Base-by-base conservation (phyloP, 352 stramenopile species). In the Pythium plurisporium region DNA sequence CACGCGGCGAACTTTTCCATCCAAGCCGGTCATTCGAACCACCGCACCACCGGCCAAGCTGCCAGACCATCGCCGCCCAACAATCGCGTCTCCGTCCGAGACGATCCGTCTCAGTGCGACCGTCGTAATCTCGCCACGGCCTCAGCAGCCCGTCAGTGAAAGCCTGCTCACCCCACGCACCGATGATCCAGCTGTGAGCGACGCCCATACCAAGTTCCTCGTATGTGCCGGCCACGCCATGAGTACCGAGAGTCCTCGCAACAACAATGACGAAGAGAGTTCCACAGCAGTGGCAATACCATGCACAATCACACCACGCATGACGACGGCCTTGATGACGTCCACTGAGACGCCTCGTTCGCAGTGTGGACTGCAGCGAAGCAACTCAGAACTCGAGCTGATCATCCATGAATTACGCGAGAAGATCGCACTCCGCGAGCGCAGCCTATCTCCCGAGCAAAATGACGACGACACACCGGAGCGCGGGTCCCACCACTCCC, bases 351-450 rank as follows among this genome's bases (percentile, higher is more conserved):
- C 38, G 26, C 50, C 38, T n/a, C 50, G 38, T 6, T 45, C 33
- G 8, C 41, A 53, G 5, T 55, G 55, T 12, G 50, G 42, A 3
- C 47, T 78, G 2, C 59, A 65, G 30, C 71, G 73, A 2, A 73
- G 74, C 1, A 75, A 89, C 52, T 82, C 81, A 33, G 79, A 86
- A 42, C 47, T 89, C 10, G 79, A 89, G 44, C 65, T 73, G 8
- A 89, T 87, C 40, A 89, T 89, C 50, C 73, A 62, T 23, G 76
- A 87, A 20, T 51, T 89, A 27, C 69, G 76, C 1, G 73, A 78
- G 41, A 69, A 83, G 53, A 76, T 89, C 40, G 70, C 71, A 14
- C 58, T 69, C n/a, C 76, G 76, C 26, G 64, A 79, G 3, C 67
- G 56, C 6, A 17, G 48, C 0, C 62, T 59, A n/a, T 44, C 49